A percentile compares a stretch with the other conserved stretches of the same genome.
Conservation (phyloP, 495 filamentous ascomycete genomes). For the Neurospora sp. region DNA sequence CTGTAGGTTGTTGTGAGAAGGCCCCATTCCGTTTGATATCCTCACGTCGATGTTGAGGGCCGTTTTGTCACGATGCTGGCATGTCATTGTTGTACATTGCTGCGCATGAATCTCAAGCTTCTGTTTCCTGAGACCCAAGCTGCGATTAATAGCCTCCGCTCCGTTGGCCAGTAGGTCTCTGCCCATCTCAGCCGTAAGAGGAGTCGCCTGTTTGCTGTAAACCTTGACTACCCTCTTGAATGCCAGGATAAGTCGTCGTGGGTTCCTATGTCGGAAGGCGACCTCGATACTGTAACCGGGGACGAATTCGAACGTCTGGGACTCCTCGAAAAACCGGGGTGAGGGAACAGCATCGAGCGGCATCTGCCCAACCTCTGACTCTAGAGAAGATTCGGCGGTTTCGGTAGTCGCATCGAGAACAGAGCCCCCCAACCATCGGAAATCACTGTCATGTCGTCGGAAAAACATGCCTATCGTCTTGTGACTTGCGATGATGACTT, state of each 20-base stretch:
- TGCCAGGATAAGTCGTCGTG: constrained; percentile 16
- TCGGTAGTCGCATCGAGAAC: constrained; percentile 22
- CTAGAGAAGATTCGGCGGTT: constrained; percentile 18
- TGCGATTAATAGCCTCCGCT: constrained; percentile 24
- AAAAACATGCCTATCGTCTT: constrained; percentile 37
- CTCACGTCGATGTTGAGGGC: constrained; percentile 28
- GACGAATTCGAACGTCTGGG: constrained; percentile 31
- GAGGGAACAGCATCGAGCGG: constrained; percentile 30
- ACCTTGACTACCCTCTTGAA: constrained; percentile 24
- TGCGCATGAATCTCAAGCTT: constrained; percentile 20
- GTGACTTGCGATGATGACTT: constrained; percentile 33
- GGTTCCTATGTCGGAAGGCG: constrained; percentile 28
- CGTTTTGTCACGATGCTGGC: constrained; percentile 23
- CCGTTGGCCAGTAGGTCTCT: constrained; percentile 31
- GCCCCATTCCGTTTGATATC: constrained; percentile 33
- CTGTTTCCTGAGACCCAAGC: constrained; percentile 24
- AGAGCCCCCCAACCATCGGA: constrained; percentile 31
- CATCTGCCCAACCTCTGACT: constrained; percentile 22
- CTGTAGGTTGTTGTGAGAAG: constrained; percentile 22
- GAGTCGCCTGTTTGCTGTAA: constrained; percentile 29
- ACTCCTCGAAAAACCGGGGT: constrained; percentile 30
- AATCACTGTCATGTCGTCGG: constrained; percentile 31
- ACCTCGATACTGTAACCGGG: constrained; percentile 35
- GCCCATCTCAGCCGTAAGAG: constrained; percentile 27
- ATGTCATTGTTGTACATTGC: constrained; percentile 15